phyloP scores from a whole-genome alignment of 163 green algal genomes.

The Volvox carteri region DNA sequence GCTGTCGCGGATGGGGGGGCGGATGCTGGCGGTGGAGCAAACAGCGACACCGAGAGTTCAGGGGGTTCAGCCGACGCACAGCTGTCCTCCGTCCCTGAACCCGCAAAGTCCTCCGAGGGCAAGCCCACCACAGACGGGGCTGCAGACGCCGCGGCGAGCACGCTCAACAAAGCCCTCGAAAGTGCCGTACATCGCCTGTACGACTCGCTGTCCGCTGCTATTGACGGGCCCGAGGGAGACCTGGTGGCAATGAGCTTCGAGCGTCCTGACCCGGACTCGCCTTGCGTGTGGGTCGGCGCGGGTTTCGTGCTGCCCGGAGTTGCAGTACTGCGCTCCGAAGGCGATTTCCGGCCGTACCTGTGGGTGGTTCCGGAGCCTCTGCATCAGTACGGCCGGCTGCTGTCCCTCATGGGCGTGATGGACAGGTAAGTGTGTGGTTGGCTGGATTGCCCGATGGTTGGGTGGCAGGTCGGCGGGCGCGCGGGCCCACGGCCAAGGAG shows the following conservation, averaged over 20 bases:
- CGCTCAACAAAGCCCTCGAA: not conserved
- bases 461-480: no score
- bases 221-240: conserved; percentile 58
- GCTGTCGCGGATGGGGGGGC: no score
- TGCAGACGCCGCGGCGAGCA: not conserved
- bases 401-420: conserved; percentile 61
- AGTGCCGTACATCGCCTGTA: conserved; percentile 53
- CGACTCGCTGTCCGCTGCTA: not conserved
- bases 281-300: conserved; percentile 53
- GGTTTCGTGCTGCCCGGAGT: conserved; percentile 10
- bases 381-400: conserved; percentile 37
- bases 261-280: conserved; percentile 36
- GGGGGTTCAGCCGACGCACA: no score
- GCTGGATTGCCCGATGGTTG: no score
- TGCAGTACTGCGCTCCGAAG: conserved; percentile 19
- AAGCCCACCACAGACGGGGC: no score
- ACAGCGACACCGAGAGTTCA: no score
- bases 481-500: no score
- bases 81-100: no score
- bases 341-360: conserved; percentile 62
- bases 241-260: conserved; percentile 60
- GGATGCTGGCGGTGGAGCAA: not conserved
- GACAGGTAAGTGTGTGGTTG: conserved; percentile 49
- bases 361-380: conserved; percentile 56
- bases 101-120: no score